Evolutionary conservation across 306 rosid species (phyloP).

Genomic region (Prunus davidiana): DNA sequence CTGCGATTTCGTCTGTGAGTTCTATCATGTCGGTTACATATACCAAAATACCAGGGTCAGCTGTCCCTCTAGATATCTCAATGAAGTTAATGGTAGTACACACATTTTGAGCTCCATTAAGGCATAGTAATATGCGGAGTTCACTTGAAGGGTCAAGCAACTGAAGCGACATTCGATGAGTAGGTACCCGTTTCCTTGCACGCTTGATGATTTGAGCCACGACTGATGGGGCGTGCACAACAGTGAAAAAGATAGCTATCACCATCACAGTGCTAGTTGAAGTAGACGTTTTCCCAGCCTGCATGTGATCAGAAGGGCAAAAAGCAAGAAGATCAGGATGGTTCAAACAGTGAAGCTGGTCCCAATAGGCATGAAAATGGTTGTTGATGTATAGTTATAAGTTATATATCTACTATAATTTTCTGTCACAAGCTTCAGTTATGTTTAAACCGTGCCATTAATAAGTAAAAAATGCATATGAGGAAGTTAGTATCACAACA

Average conservation of each 20-base stretch:
- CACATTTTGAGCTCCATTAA: conserved; percentile 68
- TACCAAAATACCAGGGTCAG: conserved; percentile 58
- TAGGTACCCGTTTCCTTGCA: conserved; percentile 66
- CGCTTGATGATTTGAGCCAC: conserved; percentile 75
- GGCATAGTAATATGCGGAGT: conserved; percentile 56
- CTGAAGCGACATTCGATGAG: conserved; percentile 70
- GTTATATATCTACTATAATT: background rate
- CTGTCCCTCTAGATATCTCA: conserved; percentile 68
- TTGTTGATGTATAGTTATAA: background rate
- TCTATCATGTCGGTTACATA: conserved; percentile 77
- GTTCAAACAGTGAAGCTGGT: background rate
- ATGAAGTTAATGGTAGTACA: conserved; percentile 62
- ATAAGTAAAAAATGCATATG: background rate
- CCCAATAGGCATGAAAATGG: background rate
- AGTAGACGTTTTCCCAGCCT: conserved; percentile 34
- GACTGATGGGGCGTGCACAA: conserved; percentile 62
- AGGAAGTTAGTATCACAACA: background rate
- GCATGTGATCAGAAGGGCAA: conserved; percentile 28
- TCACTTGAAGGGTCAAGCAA: conserved; percentile 59
- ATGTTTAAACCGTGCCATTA: background rate
- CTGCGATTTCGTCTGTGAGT: conserved; percentile 59
- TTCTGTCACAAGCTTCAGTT: background rate
- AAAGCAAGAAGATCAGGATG: background rate
- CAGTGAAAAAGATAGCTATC: conserved; percentile 57
- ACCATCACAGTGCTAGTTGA: conserved; percentile 54